phyloP scores from a whole-genome alignment of 2,329 filamentous ascomycete species.

The Ceratocystis ficicola region DNA sequence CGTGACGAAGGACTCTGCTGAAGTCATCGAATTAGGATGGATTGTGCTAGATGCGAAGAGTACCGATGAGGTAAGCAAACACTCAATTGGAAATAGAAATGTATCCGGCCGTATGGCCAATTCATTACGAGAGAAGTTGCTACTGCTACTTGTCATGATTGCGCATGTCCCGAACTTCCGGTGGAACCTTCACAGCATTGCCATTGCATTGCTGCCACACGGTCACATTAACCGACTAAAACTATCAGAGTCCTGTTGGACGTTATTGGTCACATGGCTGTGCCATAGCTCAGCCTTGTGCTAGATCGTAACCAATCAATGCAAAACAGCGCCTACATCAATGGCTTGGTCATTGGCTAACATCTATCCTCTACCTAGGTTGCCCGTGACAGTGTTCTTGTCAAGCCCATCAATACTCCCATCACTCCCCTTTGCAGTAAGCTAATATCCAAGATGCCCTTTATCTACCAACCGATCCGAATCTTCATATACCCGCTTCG shows the following conservation, averaged over 20 bases:
- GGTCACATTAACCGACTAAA: neutral
- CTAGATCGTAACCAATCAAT: neutral
- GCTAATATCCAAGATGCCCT: conserved; percentile 18
- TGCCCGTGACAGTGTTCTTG: conserved; percentile 87
- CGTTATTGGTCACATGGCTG: neutral
- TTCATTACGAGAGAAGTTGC: neutral
- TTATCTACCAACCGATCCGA: neutral
- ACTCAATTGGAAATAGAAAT: neutral
- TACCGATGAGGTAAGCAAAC: conserved; percentile 68
- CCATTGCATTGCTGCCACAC: neutral
- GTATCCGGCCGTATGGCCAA: neutral
- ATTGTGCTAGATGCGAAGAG: conserved; percentile 85
- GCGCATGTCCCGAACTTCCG: neutral
- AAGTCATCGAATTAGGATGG: conserved; percentile 98
- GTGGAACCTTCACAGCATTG: neutral
- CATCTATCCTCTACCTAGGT: conserved; percentile 43
- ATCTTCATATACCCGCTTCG: conserved; percentile 12
- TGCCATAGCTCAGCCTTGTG: neutral
- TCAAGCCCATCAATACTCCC: conserved; percentile 96
- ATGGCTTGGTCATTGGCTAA: neutral
- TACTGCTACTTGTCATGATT: neutral
- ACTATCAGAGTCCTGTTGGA: neutral
- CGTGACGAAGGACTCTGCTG: conserved; percentile 96
- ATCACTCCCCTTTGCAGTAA: conserved; percentile 98
- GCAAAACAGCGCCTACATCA: neutral